Evolutionary conservation across 768 basidiomycete species (phyloP), one percentile per base, ranked within the genome.

Genomic region (Serendipita sp.): DNA sequence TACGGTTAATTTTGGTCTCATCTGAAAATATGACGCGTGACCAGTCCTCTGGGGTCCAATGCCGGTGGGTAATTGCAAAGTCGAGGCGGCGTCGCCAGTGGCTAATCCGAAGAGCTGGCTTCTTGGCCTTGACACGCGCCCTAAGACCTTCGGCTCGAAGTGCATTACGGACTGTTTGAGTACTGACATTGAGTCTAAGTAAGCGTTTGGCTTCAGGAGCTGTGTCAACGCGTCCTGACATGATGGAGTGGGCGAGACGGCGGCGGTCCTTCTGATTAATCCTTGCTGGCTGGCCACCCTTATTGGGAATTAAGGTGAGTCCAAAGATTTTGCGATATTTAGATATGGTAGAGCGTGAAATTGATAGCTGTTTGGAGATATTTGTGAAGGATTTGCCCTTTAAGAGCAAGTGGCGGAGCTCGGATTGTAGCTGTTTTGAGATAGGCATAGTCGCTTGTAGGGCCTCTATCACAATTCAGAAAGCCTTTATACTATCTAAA

Each of bases 1-100:
- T 16, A 32, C 65, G 8, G 32, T 65, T 65, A 18, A 62, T 62
- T 44, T 65, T 62, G 5, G 65, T 63, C 44, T 65, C 34, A 46
- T 65, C 60, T 28, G 58, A 65, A 8, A 11, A 65, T 16, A 65
- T 45, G 16, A 63, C 58, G 4, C 32, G 2, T 34, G 41, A 41
- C 64, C 64, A 65, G 58, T 65, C 64, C 3, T 65, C 58, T 38
- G 35, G 7, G n/a, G 64, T 65, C 60, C 28, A 65, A 34, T 65
- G 64, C 4, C 38, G 28, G 36, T 65, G 64, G 35, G 15, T 15
- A 18, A 56, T 28, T 2, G 64, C 64, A 52, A 52, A 65, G 32
- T 36, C 10, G 32, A 65, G 48, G n/a, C 58, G 54, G 36, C 2
- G 8, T 3, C 3, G 1, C 8, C 54, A 16, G 64, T 65, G 64